Evolutionary conservation across 805 yeast species (phyloP).

Genomic region (Jamesozyma piceae): DNA sequence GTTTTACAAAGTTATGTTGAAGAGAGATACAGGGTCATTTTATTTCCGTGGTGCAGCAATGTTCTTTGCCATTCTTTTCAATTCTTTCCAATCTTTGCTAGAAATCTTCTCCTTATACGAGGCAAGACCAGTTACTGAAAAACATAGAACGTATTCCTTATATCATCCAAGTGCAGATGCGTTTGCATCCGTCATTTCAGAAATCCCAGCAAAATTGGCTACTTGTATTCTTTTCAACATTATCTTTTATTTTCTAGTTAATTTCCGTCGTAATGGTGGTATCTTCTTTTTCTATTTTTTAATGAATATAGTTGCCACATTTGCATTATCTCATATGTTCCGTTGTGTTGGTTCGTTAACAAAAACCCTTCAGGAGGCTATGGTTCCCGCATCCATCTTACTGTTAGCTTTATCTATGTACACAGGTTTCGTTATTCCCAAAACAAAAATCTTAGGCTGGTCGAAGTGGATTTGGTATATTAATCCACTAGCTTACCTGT

Average conservation of each 20-base stretch:
- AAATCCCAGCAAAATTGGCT: conserved; percentile 43
- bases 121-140: conserved; percentile 48
- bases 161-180: conserved; percentile 61
- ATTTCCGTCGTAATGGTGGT: conserved; percentile 45
- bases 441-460: conserved; percentile 37
- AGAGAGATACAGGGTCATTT: conserved; percentile 34
- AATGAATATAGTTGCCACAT: conserved; percentile 35
- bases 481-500: conserved; percentile 36
- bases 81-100: conserved; percentile 48
- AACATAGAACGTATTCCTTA: conserved; percentile 47
- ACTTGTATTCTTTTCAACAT: conserved; percentile 40
- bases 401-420: conserved; percentile 33
- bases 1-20: conserved; percentile 9
- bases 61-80: conserved; percentile 54
- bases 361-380: conserved; percentile 33
- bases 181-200: conserved; percentile 49
- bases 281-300: conserved; percentile 45
- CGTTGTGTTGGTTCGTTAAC: conserved; percentile 35
- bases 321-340: conserved; percentile 47
- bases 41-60: conserved; percentile 49
- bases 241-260: conserved; percentile 43
- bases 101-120: conserved; percentile 46
- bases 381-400: conserved; percentile 38
- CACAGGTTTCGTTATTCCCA: conserved; percentile 40
- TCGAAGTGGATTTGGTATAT: conserved; percentile 39